A percentile compares a stretch with the other conserved stretches of the same genome.
Evolutionary conservation across 1,284 basidiomycete genomes (phyloP).

Genomic region (Boletus mariae): DNA sequence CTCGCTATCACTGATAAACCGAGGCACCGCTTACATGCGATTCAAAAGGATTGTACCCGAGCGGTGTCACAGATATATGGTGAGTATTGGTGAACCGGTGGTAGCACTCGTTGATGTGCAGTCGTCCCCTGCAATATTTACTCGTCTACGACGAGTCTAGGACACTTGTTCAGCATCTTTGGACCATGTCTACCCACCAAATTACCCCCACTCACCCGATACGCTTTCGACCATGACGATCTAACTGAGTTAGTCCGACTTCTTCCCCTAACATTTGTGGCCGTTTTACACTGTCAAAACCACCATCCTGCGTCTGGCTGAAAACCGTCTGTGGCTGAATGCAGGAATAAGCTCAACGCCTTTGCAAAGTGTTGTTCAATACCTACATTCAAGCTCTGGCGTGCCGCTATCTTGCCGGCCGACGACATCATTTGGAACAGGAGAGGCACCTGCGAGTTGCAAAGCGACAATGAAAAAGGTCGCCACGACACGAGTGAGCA

Average conservation of each 20-base stretch:
- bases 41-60: background rate
- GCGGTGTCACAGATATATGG: background rate
- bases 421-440: background rate
- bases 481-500: background rate
- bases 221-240: background rate
- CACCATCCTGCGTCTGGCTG: background rate
- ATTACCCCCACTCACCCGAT: background rate
- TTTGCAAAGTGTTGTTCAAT: background rate
- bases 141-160: background rate
- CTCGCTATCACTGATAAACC: no score
- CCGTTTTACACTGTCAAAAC: background rate
- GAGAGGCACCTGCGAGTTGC: background rate
- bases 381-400: background rate
- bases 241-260: background rate
- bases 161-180: background rate
- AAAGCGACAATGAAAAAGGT: background rate
- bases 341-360: background rate
- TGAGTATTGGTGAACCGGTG: background rate
- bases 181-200: background rate
- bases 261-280: background rate
- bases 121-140: background rate
- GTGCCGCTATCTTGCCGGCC: background rate
- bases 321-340: background rate
- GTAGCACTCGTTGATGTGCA: background rate
- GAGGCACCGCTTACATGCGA: background rate